Evolutionary conservation across 352 stramenopile genomes (phyloP).

Genomic region (Pythium phragmitis): DNA sequence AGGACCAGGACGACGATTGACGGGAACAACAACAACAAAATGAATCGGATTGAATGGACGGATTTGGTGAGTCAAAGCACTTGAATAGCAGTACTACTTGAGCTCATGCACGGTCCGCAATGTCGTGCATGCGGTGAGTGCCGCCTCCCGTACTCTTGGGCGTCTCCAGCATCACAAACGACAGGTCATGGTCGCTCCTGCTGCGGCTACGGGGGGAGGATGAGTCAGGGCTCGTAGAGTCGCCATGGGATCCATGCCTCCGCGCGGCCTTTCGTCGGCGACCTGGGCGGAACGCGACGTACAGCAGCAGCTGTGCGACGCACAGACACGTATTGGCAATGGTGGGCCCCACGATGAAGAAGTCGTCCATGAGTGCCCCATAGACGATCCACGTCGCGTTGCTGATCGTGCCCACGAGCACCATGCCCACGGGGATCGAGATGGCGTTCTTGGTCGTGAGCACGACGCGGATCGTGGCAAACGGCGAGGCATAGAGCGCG

Average conservation of each 20-base stretch:
- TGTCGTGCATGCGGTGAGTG: slow-evolving; percentile 1
- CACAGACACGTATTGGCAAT: slow-evolving; percentile 43
- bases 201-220: not conserved
- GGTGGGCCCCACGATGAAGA: slow-evolving; percentile 41
- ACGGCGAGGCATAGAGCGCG: slow-evolving; percentile 43
- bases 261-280: slow-evolving; percentile 15
- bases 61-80: not conserved
- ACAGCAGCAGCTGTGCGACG: slow-evolving; percentile 40
- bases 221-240: slow-evolving; percentile 14
- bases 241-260: not conserved
- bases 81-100: not conserved
- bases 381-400: slow-evolving; percentile 50
- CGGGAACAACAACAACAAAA: not conserved
- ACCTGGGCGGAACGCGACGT: slow-evolving; percentile 36
- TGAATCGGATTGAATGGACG: not conserved
- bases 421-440: slow-evolving; percentile 48
- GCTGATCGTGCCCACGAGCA: slow-evolving; percentile 43
- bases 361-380: slow-evolving; percentile 37
- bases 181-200: slow-evolving; percentile 20
- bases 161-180: slow-evolving; percentile 27
- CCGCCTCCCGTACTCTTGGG: slow-evolving; percentile 8
- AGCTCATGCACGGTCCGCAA: slow-evolving; percentile 3
- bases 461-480: slow-evolving; percentile 46
- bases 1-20: slow-evolving; percentile 23
- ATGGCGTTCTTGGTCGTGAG: slow-evolving; percentile 43